A percentile compares a stretch with the other conserved stretches of the same genome.
Evolutionary conservation across 352 stramenopile genomes (phyloP).

Genomic region (Plasmopara viticola): DNA sequence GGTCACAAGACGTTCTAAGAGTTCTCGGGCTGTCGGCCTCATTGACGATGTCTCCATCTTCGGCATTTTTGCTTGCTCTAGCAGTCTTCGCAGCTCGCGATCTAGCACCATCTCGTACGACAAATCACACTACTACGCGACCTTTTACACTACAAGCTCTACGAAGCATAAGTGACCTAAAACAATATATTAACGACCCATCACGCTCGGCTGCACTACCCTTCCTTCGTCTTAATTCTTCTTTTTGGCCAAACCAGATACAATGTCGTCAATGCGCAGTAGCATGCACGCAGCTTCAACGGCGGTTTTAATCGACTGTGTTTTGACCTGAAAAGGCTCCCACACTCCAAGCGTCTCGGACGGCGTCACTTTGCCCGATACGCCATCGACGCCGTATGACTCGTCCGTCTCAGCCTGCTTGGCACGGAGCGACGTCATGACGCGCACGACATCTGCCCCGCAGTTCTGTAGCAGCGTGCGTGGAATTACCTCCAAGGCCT

Average conservation of each 20-base stretch:
- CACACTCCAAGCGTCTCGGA: slow-evolving; percentile 96
- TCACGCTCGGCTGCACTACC: not conserved
- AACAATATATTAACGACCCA: slow-evolving; percentile 67
- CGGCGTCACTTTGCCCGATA: slow-evolving; percentile 88
- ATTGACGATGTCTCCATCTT: slow-evolving; percentile 16
- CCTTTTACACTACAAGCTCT: slow-evolving; percentile 9
- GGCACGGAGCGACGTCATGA: slow-evolving; percentile 95
- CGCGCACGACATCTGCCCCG: slow-evolving; percentile 96
- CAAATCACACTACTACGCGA: slow-evolving; percentile 7
- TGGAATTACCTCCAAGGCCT: slow-evolving; percentile 99
- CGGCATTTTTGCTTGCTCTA: slow-evolving; percentile 35
- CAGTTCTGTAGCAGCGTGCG: slow-evolving; percentile 99
- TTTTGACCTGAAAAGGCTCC: slow-evolving; percentile 99
- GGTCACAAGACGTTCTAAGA: slow-evolving; percentile 30
- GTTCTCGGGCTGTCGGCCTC: slow-evolving; percentile 25
- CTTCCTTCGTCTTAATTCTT: slow-evolving; percentile 53
- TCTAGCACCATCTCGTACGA: slow-evolving; percentile 40
- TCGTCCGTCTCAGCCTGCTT: slow-evolving; percentile 87
- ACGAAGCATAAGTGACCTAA: slow-evolving; percentile 15
- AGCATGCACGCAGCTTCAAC: slow-evolving; percentile 98
- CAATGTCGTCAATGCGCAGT: slow-evolving; percentile 99
- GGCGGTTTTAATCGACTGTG: slow-evolving; percentile 99
- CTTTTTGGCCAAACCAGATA: slow-evolving; percentile 97
- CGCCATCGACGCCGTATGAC: slow-evolving; percentile 72
- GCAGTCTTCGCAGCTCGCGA: slow-evolving; percentile 41